Evolutionary conservation across 805 yeast genomes (phyloP), one percentile per base, ranked within the genome.

Genomic region (Candida boidinii): DNA sequence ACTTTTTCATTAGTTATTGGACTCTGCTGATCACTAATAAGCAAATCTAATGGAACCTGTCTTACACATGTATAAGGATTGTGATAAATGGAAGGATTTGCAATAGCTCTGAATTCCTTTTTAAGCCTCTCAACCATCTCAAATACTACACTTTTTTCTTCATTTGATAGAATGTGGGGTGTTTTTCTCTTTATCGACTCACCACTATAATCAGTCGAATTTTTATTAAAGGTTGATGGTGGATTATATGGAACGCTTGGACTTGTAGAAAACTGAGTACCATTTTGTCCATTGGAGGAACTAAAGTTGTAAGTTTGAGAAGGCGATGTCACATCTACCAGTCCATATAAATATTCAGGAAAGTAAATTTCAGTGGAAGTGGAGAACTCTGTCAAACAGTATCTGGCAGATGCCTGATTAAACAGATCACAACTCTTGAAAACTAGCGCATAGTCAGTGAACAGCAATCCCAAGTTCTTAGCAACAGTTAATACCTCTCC

Each of bases 221-320:
- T 28, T 23, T 39, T 41, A 13, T 27, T 23, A n/a, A n/a, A n/a
- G n/a, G n/a, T n/a, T n/a, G n/a, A n/a, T n/a, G n/a, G n/a, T 17
- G 12, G 5, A 8, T 12, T 24, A 14, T 7, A n/a, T 5, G 15
- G 5, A 12, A n/a, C 26, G 5, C 16, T 12, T 7, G 31, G 9
- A 9, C 10, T 15, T 4, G 36, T 10, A 9, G 19, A 16, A 20
- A 37, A 36, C 7, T 19, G 16, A 21, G 33, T n/a, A 7, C 36
- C 11, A 2, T 37, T 36, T 23, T 42, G 41, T 3, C 33, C 39
- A 12, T n/a, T n/a, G n/a, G n/a, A n/a, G n/a, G n/a, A n/a, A n/a
- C n/a, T 19, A 22, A n/a, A 10, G 18, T 13, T 28, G 15, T 62
- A 60, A 0, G 92, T 82, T 43, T 70, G 72, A 8, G 47, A 32